A percentile compares a stretch with the other conserved stretches of the same genome.
Conservation (phyloP, 2,329 filamentous ascomycete genomes). For the Neofusicoccum kwambonambiense region DNA sequence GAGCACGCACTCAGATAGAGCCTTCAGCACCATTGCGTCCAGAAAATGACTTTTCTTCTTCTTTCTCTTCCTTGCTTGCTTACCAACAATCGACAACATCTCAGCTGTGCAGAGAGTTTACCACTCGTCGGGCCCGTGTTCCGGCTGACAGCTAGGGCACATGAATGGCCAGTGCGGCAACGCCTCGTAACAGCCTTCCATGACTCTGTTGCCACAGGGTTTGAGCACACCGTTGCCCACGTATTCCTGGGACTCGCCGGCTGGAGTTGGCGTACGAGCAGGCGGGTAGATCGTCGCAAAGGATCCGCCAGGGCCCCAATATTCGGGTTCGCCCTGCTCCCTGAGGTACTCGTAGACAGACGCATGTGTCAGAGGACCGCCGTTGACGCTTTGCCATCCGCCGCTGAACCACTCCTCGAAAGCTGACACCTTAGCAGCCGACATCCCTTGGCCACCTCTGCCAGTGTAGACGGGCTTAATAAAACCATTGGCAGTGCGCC, state of each 20-base stretch:
- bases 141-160: constrained; percentile 1
- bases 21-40: no score
- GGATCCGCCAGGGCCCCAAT: background rate
- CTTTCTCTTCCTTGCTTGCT: background rate
- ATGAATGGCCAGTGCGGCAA: constrained; percentile 7
- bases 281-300: background rate
- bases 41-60: background rate
- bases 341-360: background rate
- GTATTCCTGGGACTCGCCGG: background rate
- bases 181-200: constrained; percentile 1
- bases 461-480: background rate
- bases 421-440: background rate
- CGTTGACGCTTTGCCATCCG: background rate
- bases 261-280: no score
- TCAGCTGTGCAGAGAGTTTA: no score
- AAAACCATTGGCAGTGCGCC: background rate
- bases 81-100: background rate
- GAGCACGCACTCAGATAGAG: background rate
- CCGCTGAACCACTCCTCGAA: background rate
- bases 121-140: background rate
- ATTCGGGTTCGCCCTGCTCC: background rate
- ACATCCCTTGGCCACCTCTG: background rate
- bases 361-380: background rate
- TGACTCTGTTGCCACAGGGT: background rate
- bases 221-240: background rate